phyloP scores from a whole-genome alignment of 441 rosid species.

The Pelargonium citronellum region DNA sequence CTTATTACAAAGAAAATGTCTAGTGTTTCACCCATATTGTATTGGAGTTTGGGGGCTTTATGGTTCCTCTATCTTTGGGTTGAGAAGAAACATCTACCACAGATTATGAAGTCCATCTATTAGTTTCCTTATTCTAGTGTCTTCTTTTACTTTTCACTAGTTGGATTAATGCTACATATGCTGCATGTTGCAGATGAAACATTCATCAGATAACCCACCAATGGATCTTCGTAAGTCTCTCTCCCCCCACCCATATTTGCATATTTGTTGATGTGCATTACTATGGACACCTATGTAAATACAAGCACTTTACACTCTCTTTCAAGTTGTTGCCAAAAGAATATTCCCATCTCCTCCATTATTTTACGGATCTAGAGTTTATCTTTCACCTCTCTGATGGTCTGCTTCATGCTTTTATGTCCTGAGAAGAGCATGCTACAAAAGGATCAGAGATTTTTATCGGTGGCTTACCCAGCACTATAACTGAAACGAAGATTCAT shows the following conservation, averaged over 20 bases:
- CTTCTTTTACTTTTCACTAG: constrained; percentile 1
- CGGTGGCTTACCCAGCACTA: constrained; percentile 14
- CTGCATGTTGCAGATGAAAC: constrained; percentile 12
- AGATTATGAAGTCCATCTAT: neutral
- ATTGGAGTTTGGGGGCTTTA: neutral
- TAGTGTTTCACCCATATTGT: neutral
- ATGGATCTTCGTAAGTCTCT: constrained; percentile 13
- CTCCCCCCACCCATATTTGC: neutral
- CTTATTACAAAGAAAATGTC: neutral
- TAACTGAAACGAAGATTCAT: constrained; percentile 15
- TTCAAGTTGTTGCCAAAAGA: neutral
- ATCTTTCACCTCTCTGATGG: neutral
- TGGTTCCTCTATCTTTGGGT: constrained; percentile 5
- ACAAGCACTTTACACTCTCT: constrained; percentile 1
- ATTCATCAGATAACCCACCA: constrained; percentile 12
- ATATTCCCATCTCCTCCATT: neutral
- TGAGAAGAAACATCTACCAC: neutral
- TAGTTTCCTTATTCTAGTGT: neutral
- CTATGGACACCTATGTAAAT: neutral
- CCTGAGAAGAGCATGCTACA: constrained; percentile 11
- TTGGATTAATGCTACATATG: neutral
- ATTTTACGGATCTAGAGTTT: neutral
- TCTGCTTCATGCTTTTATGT: neutral
- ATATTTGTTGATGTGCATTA: neutral
- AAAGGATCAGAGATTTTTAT: constrained; percentile 15